A percentile compares a stretch with the other conserved stretches of the same genome.
These are phyloP conservation scores for Cucurbita moschata DNA, from an alignment of 306 rosid species.

Conservation along the genomic window DNA sequence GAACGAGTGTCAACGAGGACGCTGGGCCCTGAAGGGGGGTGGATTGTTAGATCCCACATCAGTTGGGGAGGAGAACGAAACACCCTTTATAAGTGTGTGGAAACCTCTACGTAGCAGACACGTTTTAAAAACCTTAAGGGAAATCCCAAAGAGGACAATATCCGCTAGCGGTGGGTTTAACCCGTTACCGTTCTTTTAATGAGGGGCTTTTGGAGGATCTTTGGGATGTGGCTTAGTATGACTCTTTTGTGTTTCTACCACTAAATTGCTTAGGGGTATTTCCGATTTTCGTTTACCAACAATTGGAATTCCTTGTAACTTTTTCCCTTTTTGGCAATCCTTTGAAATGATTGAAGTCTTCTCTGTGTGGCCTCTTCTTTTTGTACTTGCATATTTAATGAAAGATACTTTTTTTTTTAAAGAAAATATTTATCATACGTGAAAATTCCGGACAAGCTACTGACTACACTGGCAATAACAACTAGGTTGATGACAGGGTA, in stretches of 20 bases:
- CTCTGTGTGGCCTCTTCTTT: neutral
- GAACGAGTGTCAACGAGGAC: no score
- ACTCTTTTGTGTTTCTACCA: neutral
- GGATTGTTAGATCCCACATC: no score
- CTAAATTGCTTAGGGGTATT: neutral
- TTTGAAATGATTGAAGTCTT: neutral
- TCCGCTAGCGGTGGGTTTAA: no score
- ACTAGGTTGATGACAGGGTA: constrained; percentile 81
- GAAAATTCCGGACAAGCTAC: constrained; percentile 12
- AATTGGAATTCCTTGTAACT: neutral
- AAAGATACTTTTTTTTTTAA: neutral
- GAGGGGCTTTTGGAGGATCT: neutral
- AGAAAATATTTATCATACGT: neutral
- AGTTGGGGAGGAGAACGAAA: no score
- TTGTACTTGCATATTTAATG: neutral
- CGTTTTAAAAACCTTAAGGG: no score
- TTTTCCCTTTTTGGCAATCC: neutral
- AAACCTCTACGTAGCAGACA: no score
- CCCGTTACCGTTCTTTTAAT: neutral
- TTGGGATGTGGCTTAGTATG: neutral
- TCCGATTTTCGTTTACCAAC: neutral
- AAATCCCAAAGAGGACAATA: no score
- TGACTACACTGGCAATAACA: constrained; percentile 24
- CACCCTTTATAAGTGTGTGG: no score
- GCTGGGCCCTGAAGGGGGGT: no score